Evolutionary conservation across 208 protist species (phyloP).

Genomic region (Trichomonas gallinae): DNA sequence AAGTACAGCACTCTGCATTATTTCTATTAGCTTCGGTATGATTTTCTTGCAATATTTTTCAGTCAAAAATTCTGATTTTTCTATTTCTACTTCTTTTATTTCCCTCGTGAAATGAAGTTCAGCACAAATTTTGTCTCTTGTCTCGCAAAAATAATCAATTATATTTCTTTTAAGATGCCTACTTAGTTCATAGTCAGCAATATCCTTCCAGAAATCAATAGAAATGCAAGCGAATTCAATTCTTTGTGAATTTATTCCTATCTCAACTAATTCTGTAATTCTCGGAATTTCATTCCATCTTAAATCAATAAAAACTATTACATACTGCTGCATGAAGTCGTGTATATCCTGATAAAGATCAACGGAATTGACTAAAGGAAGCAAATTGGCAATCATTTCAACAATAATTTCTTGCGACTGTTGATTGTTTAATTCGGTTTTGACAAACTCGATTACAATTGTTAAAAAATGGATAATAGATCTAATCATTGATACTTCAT

Average conservation of each 20-base stretch:
- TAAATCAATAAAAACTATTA: background rate
- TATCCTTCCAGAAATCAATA: background rate
- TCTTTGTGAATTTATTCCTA: background rate
- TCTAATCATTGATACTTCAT: background rate
- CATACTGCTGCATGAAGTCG: background rate
- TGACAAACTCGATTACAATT: background rate
- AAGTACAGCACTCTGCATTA: background rate
- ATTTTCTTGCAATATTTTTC: background rate
- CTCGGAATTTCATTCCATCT: background rate
- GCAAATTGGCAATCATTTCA: background rate
- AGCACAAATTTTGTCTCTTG: background rate
- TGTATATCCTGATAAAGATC: background rate
- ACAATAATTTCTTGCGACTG: background rate
- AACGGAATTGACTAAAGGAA: background rate
- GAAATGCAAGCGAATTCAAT: background rate
- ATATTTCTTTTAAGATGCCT: background rate
- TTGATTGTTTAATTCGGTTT: background rate
- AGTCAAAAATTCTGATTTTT: background rate
- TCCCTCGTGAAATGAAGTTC: background rate
- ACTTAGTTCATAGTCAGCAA: background rate
- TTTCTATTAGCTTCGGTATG: background rate
- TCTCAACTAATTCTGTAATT: background rate
- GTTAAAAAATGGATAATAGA: background rate
- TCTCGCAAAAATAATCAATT: background rate
- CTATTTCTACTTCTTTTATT: background rate